Conservation (phyloP, 1,139 yeast genomes). For the Meyerozyma carpophila region DNA sequence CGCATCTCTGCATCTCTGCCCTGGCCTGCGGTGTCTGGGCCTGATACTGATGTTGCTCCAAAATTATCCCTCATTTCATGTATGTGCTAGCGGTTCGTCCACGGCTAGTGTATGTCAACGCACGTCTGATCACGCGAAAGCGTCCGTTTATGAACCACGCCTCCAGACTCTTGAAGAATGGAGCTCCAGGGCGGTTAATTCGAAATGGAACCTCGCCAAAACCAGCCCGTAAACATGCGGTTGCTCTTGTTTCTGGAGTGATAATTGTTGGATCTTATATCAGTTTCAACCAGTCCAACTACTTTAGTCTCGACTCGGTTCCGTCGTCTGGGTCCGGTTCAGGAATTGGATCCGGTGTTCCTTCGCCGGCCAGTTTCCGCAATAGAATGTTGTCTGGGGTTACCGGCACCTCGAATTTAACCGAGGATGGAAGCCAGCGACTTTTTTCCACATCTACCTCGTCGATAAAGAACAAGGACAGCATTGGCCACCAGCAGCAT, state of each 20-base stretch:
- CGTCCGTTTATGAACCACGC: not conserved
- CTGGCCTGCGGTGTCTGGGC: not conserved
- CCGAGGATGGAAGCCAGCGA: conserved; percentile 18
- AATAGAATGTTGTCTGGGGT: conserved; percentile 5
- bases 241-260: conserved; percentile 41
- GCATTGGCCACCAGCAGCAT: conserved; percentile 40
- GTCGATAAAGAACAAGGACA: conserved; percentile 33
- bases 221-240: conserved; percentile 24
- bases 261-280: conserved; percentile 43
- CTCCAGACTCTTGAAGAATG: not conserved
- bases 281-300: conserved; percentile 36
- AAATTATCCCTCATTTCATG: not conserved
- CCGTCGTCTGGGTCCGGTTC: conserved; percentile 21
- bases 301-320: conserved; percentile 38
- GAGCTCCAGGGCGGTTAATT: not conserved
- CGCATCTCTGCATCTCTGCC: not conserved
- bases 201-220: conserved; percentile 1
- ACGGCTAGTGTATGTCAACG: not conserved
- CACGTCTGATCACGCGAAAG: not conserved
- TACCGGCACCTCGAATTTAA: conserved; percentile 2
- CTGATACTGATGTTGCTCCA: not conserved
- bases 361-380: conserved; percentile 5
- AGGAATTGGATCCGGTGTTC: conserved; percentile 2
- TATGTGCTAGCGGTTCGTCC: not conserved
- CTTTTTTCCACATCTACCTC: conserved; percentile 43